These are phyloP conservation scores for Russula lepida DNA, from an alignment of 768 basidiomycete species.

Conservation along the genomic window DNA sequence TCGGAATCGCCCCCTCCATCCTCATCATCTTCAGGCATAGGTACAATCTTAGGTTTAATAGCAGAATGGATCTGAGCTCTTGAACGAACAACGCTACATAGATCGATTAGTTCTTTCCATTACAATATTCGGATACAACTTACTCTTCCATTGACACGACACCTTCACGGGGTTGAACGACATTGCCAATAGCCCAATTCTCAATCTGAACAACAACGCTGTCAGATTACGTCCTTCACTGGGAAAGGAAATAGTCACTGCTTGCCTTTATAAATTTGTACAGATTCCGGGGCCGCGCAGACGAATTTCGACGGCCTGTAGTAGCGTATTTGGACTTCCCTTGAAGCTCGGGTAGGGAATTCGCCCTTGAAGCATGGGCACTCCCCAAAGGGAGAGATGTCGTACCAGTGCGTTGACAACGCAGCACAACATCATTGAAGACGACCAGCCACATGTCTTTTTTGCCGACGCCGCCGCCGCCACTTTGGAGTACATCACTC, in stretches of 20 bases:
- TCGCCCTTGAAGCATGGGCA: constrained; percentile 57
- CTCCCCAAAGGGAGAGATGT: constrained; percentile 76
- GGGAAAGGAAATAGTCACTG: constrained; percentile 5
- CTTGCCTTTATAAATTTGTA: constrained; percentile 87
- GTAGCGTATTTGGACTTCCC: constrained; percentile 82
- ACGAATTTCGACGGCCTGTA: constrained; percentile 63
- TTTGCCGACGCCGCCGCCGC: constrained; percentile 49
- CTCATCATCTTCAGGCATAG: constrained; percentile 59
- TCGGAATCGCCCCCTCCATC: constrained; percentile 59
- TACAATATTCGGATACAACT: constrained; percentile 27
- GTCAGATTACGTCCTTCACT: constrained; percentile 6
- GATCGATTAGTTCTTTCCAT: constrained; percentile 9
- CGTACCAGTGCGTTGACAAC: constrained; percentile 84
- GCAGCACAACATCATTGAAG: constrained; percentile 91
- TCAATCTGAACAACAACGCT: constrained; percentile 48
- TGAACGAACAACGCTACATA: constrained; percentile 57
- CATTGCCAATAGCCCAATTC: constrained; percentile 77
- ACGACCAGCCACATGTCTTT: constrained; percentile 91
- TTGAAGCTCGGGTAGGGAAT: constrained; percentile 74
- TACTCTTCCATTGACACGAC: constrained; percentile 90
- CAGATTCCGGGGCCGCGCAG: constrained; percentile 80
- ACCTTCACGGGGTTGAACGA: constrained; percentile 66
- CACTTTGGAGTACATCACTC: constrained; percentile 73
- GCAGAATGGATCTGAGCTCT: constrained; percentile 50
- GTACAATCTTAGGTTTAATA: constrained; percentile 57